These are phyloP conservation scores for Larix kaempferi DNA, from an alignment of 75 land plant species.

Conservation along the genomic window DNA sequence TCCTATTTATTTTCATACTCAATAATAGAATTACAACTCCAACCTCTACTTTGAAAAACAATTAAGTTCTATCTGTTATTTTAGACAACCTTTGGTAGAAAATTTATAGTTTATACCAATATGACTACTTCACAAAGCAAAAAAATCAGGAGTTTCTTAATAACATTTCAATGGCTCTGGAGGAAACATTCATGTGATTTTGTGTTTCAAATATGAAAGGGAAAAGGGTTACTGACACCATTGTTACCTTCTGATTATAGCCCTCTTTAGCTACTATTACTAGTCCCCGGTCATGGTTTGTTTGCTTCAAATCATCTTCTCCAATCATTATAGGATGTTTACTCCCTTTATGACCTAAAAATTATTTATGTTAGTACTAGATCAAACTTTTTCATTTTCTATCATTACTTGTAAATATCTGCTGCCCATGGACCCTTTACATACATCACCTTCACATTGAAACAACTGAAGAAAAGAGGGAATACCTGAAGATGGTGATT, in stretches of 20 bases:
- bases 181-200: not conserved
- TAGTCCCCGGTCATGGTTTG: not conserved
- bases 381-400: not conserved
- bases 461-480: not conserved
- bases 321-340: not conserved
- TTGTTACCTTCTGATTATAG: not conserved
- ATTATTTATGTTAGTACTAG: not conserved
- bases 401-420: not conserved
- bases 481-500: slow-evolving; percentile 31
- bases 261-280: not conserved
- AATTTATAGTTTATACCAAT: not conserved
- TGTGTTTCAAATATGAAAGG: slow-evolving; percentile 14
- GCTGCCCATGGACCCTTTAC: not conserved
- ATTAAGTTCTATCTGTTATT: not conserved
- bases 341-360: not conserved
- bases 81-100: not conserved
- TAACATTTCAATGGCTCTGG: not conserved
- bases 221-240: not conserved
- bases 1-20: slow-evolving; percentile 44
- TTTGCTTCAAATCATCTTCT: not conserved
- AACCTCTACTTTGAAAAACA: slow-evolving; percentile 15
- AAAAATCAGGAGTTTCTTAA: not conserved
- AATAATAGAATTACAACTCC: slow-evolving; percentile 19
- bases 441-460: not conserved
- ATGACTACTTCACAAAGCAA: not conserved